Evolutionary conservation across 1,284 basidiomycete species (phyloP), one percentile per base, ranked within the genome.

Genomic region (Apiotrichum porosum): DNA sequence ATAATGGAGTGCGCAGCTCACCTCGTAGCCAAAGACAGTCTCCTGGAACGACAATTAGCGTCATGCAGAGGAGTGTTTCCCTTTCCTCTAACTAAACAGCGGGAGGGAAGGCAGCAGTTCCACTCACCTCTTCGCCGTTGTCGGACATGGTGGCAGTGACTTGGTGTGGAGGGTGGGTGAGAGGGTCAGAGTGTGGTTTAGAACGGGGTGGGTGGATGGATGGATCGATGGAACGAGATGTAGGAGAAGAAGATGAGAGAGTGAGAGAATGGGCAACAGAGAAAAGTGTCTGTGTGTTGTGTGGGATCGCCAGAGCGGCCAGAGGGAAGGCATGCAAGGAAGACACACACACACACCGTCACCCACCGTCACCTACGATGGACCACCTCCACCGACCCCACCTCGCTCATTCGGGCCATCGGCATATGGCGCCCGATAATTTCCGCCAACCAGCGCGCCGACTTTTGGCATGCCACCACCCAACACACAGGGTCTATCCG

Each of bases 121-220:
- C 31, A 52, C 61, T 54, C 36, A 63, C 63, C 23, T 61, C 60
- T 22, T 62, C 55, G 17, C 54, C 60, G 42, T 59, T 52, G 26
- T 66, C 63, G n/a, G 63, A 63, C 63, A 66, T 66, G 15, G 21
- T 53, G 12, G 24, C 9, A 33, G 28, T 12, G 26, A 28, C 8
- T 6, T 24, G 31, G 32, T 33, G 40, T 6, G 33, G 23, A 36
- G 28, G 19, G 34, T 10, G 28, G 34, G 32, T 31, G 19, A 40
- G 31, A 26, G 18, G 35, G 26, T n/a, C n/a, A n/a, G n/a, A 17
- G 19, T 42, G 43, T 31, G 34, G 13, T 37, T 17, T n/a, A 23
- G 36, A 19, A 19, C 12, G 21, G 3, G 22, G 17, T 14, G 24
- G 14, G 12, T 14, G 38, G 13, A 24, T 13, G 6, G 5, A 6